Evolutionary conservation across 2,329 filamentous ascomycete genomes (phyloP).

Genomic region (Sporothrix euskadiensis): DNA sequence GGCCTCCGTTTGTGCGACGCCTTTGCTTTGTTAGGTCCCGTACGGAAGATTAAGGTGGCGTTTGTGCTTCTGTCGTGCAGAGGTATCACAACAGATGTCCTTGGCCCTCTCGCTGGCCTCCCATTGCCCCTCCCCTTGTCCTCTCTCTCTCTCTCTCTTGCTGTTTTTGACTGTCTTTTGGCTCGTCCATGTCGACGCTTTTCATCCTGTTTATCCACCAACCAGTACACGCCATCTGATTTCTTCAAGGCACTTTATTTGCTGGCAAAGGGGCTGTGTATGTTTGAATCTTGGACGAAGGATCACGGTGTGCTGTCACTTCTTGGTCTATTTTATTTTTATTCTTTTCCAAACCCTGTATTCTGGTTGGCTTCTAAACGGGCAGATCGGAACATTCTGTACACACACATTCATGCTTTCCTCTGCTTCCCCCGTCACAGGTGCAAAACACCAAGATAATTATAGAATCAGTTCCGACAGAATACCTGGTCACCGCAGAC

Average conservation of each 20-base stretch:
- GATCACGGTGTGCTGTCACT: background rate
- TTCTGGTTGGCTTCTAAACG: conserved; percentile 19
- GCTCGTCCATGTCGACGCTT: too few species aligned
- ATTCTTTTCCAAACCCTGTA: background rate
- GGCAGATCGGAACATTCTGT: background rate
- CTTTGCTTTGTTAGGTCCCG: conserved; percentile 16
- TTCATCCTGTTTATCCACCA: conserved; percentile 20
- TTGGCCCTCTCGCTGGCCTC: background rate
- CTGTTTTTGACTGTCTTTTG: background rate
- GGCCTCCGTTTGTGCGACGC: background rate
- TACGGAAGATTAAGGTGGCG: conserved; percentile 32
- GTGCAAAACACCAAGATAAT: background rate
- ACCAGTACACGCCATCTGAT: conserved; percentile 16
- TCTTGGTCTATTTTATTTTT: background rate
- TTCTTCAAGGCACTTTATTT: background rate
- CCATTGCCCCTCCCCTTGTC: background rate
- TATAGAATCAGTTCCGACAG: background rate
- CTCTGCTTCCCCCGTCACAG: background rate
- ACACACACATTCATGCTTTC: background rate
- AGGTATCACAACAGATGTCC: background rate
- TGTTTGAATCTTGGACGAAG: background rate
- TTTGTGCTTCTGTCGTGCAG: conserved; percentile 26
- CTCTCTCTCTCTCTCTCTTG: background rate
- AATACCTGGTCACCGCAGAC: background rate
- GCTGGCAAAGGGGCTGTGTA: background rate